Base-by-base conservation (phyloP, 352 stramenopile species). In the Saprolegnia parasitica region DNA sequence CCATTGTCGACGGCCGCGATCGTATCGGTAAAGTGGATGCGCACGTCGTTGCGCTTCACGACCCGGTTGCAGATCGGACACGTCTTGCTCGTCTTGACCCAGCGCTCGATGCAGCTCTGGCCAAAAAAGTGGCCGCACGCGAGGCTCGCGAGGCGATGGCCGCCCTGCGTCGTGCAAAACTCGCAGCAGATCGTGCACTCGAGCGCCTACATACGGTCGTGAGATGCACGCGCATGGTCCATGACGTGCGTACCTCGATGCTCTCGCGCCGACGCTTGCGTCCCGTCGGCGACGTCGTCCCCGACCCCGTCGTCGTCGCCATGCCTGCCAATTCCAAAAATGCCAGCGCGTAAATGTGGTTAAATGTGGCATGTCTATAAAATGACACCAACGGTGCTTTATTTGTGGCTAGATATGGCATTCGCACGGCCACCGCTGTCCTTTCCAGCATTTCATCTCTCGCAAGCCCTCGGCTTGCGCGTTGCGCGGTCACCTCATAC, bases 141-240 rank as follows among this genome's bases (percentile, higher is more conserved):
- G 55, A 93, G 81, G 62, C 80, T 83, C 61, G 83, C 83, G 47
- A 93, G 78, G 0, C 84, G 83, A 64, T 93, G 84, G n/a, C 74
- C 68, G 0, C 84, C 84, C 8, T 76, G 50, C 5, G 81, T 68
- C 11, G 79, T 87, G 67, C 84, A 93, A 29, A 75, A 72, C 37
- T 93, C 84, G 68, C 81, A 90, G 75, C 84, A 93, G 24, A 93
- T 79, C 0, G 81, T 79, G 63, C 84, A 93, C 75, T 93, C 84
- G 18, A 49, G 42, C 42, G 42, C 42, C 42, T 49, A 49, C 29
- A 35, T 35, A 35, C 13, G 42, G 13, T 8, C 18, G 42, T n/a
- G 8, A 4, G 11, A 49, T 49, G 13, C 18, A 4, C 18, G 42
- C 13, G 18, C 42, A 10, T 49, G 18, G 42, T 4, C 42, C 3